phyloP scores from a whole-genome alignment of 306 rosid species.

The Malus domestica region DNA sequence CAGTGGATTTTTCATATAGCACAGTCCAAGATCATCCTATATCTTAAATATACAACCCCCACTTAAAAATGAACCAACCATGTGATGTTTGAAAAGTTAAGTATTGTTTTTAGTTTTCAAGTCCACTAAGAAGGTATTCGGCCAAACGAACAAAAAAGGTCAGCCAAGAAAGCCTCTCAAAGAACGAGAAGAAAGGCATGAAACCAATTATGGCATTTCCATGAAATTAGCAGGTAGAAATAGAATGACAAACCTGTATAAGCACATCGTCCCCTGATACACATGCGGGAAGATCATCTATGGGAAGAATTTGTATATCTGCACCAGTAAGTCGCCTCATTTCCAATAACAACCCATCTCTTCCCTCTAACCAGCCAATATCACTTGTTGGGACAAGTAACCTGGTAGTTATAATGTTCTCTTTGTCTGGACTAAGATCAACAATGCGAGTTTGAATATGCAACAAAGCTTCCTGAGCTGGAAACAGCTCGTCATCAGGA shows the following conservation, averaged over 20 bases:
- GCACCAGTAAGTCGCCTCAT: slow-evolving; percentile 80
- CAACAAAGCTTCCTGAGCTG: slow-evolving; percentile 98
- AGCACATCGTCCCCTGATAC: slow-evolving; percentile 68
- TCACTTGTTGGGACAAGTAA: slow-evolving; percentile 66
- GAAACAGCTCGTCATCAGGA: slow-evolving; percentile 93
- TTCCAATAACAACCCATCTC: slow-evolving; percentile 70
- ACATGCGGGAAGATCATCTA: slow-evolving; percentile 70
- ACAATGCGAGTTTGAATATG: slow-evolving; percentile 86
- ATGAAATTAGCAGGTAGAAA: slow-evolving; percentile 20
- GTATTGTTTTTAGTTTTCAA: slow-evolving; percentile 11
- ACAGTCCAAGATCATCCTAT: not conserved
- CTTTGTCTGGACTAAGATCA: slow-evolving; percentile 75
- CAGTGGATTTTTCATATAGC: not conserved
- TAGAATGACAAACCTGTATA: slow-evolving; percentile 64
- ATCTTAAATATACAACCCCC: not conserved
- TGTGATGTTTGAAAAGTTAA: slow-evolving; percentile 9
- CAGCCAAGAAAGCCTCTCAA: not conserved
- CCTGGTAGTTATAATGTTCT: slow-evolving; percentile 77
- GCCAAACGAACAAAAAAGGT: not conserved
- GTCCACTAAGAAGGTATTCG: not conserved
- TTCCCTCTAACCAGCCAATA: slow-evolving; percentile 87
- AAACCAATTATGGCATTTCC: not conserved
- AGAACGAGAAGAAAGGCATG: not conserved
- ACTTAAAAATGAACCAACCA: not conserved
- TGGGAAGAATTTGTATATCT: slow-evolving; percentile 64